Evolutionary conservation across 2,329 filamentous ascomycete genomes (phyloP).

Genomic region (Leptographium radiaticola): DNA sequence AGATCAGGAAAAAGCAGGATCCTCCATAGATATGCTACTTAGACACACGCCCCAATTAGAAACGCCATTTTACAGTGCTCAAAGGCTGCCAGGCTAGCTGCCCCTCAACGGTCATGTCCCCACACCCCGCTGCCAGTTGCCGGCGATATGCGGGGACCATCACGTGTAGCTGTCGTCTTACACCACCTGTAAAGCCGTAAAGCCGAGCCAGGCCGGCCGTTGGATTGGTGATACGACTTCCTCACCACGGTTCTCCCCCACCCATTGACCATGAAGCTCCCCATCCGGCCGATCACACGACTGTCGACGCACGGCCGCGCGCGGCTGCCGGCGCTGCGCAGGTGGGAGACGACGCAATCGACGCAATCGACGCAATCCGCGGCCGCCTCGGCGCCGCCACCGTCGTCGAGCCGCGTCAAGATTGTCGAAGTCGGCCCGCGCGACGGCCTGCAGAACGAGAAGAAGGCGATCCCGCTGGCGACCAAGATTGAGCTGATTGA

Average conservation of each 20-base stretch:
- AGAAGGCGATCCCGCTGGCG: constrained; percentile 51
- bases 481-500: constrained; percentile 70
- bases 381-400: not conserved
- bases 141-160: too few species aligned
- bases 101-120: too few species aligned
- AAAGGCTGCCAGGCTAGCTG: not conserved
- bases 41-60: too few species aligned
- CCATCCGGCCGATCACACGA: constrained; percentile 13
- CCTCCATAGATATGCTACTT: not conserved
- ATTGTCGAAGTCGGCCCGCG: constrained; percentile 76
- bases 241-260: not conserved
- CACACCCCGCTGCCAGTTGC: too few species aligned
- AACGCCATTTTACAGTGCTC: too few species aligned
- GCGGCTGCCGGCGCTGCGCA: not conserved
- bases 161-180: not conserved
- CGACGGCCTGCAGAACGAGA: constrained; percentile 82
- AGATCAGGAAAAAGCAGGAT: too few species aligned
- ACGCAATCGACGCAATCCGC: not conserved
- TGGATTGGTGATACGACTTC: too few species aligned
- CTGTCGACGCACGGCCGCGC: not conserved
- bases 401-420: constrained; percentile 9
- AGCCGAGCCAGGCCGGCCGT: constrained; percentile 4
- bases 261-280: constrained; percentile 11
- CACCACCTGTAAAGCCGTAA: not conserved
- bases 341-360: not conserved